Base-by-base conservation (phyloP, 2,329 filamentous ascomycete species). In the Magnaporthales sp. region DNA sequence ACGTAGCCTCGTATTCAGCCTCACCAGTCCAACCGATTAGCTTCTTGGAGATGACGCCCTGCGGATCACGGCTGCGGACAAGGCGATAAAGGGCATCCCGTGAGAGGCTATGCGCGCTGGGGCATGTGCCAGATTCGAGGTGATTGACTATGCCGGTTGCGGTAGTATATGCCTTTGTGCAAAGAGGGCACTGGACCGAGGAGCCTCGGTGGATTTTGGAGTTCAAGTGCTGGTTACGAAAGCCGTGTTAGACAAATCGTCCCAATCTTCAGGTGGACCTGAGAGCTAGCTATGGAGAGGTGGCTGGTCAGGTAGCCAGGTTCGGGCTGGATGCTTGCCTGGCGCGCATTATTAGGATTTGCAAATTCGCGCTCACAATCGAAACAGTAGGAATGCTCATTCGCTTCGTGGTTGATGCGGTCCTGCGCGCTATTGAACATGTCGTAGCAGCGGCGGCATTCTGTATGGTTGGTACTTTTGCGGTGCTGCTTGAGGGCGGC, bases 91-190 rank as follows among this genome's bases (percentile, higher is more conserved):
- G 77, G 2, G 69, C 73, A 11, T 84, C 79, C 10, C 83, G 81
- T 70, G 83, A 80, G 1, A 87, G 61, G 2, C 69, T 66, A 0
- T 72, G 75, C 0, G 83, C 82, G 0, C 73, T 73, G 0, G 79
- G 79, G 65, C 87, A 90, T 0, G 77, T 74, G n/a, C 82, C 82
- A 0, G 71, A 75, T 69, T 90, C 87, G 0, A 89, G 74, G 68
- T 90, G 85, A 71, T 86, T 78, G 0, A 77, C 72, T 4, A 89
- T 70, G 5, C 85, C 86, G 0, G 81, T 84, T 1, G 85, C 84
- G 0, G 82, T 81, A 10, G 79, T 75, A 68, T 79, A 85, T 3
- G 9, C 31, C 1, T 63, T 67, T 46, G 76, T 72, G 74, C 87
- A 90, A 70, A 86, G 89, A 0, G 83, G 86, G 64, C 87, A 90